Evolutionary conservation across 495 filamentous ascomycete genomes (phyloP), one percentile per base, ranked within the genome.

Genomic region (Neurospora cerealis): DNA sequence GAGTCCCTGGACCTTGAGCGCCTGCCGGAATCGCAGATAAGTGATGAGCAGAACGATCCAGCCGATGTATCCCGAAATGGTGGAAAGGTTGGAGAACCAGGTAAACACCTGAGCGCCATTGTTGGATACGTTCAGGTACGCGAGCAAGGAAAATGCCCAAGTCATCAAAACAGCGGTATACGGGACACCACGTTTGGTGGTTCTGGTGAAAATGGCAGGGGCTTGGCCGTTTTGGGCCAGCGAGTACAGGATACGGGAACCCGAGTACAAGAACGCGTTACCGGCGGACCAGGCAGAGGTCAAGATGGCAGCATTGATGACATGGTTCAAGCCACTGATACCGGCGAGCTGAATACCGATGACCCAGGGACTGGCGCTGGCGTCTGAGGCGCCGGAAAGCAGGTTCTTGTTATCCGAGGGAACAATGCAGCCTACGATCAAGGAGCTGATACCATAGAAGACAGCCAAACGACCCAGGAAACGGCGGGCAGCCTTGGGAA

Each of bases 241-340:
- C 24, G 89, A 89, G 77, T 92, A 91, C 8, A 95, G 85, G 72
- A 91, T 91, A n/a, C 93, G 89, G 0, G 89, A 91, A n/a, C 91
- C 92, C 40, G 91, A 93, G 83, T 93, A 95, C 71, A 94, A 85
- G 85, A 92, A 93, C 3, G 91, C 90, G 78, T 96, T 96, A 69
- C 88, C 92, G 38, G 85, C 85, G 8, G 84, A 86, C 84, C 84
- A 86, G 9, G 85, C 84, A 21, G 84, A 86, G 0, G 85, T 90
- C 62, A 86, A 74, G 38, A 86, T 81, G 9, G 84, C 84, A 24
- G 78, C 84, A 72, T 86, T 86, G 80, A 86, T 85, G 66, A 83
- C 79, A 72, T 86, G 84, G 75, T 85, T 82, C 0, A 86, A 79
- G 2, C 80, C 84, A 5, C 73, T 70, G 74, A 87, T 87, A 37